phyloP scores from a whole-genome alignment of 306 rosid genomes.

The Malus sieversii region DNA sequence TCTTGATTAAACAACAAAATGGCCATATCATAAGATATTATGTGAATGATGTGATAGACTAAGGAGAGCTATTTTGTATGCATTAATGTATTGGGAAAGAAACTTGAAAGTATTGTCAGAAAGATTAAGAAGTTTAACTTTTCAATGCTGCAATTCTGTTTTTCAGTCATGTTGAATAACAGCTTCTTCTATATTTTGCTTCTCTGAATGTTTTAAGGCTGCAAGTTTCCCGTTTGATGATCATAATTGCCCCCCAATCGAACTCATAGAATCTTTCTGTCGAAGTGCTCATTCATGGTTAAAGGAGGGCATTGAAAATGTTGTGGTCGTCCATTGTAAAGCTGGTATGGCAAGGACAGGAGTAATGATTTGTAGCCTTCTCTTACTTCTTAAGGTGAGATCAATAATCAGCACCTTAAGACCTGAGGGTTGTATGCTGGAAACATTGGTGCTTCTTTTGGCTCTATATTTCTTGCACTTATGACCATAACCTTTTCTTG shows the following conservation, averaged over 20 bases:
- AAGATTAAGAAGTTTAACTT: not conserved
- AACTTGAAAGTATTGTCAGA: not conserved
- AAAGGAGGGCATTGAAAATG: slow-evolving; percentile 90
- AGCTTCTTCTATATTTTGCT: slow-evolving; percentile 15
- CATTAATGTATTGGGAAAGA: not conserved
- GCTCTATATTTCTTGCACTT: not conserved
- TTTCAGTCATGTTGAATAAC: slow-evolving; percentile 16
- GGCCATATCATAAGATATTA: not conserved
- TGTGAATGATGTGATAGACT: not conserved
- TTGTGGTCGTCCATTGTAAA: slow-evolving; percentile 93
- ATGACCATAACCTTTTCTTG: slow-evolving; percentile 5
- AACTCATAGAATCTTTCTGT: slow-evolving; percentile 79
- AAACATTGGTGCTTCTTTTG: not conserved
- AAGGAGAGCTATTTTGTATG: not conserved
- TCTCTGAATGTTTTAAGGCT: slow-evolving; percentile 53
- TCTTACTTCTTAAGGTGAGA: slow-evolving; percentile 74
- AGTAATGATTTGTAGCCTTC: slow-evolving; percentile 90
- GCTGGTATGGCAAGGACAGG: slow-evolving; percentile 99
- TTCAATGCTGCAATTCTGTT: not conserved
- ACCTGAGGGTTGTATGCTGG: not conserved
- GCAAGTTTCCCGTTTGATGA: slow-evolving; percentile 92
- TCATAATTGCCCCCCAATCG: slow-evolving; percentile 88
- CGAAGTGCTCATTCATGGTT: slow-evolving; percentile 89
- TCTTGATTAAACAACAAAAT: not conserved
- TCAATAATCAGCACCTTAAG: slow-evolving; percentile 8